These are phyloP conservation scores for Teunomyces cretensis DNA, from an alignment of 805 yeast species.

Conservation along the genomic window DNA sequence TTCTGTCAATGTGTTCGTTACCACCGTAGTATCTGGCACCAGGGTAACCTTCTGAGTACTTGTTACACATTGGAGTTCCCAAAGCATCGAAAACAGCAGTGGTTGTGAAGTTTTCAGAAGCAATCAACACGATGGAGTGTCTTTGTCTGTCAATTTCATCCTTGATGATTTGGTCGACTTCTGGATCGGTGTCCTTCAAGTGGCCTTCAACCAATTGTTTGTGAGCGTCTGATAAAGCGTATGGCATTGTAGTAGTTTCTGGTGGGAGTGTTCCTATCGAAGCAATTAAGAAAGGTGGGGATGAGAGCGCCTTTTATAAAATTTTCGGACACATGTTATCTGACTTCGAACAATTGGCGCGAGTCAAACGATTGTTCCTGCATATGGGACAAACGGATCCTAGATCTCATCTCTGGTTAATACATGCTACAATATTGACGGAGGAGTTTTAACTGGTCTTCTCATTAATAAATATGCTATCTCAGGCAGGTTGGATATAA, in stretches of 20 bases:
- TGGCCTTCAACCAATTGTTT: constrained; percentile 57
- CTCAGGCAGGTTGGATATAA: background rate
- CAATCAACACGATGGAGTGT: constrained; percentile 88
- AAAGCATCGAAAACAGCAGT: constrained; percentile 90
- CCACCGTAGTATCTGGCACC: constrained; percentile 99
- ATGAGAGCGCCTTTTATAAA: constrained; percentile 2
- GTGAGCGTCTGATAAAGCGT: constrained; percentile 50
- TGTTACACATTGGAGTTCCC: constrained; percentile 96
- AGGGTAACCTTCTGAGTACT: constrained; percentile 98
- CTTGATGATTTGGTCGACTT: constrained; percentile 73
- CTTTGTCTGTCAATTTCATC: constrained; percentile 84
- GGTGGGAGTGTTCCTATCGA: background rate
- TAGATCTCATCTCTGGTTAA: background rate
- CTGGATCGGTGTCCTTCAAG: constrained; percentile 76
- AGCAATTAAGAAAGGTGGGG: constrained; percentile 4
- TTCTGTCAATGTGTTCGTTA: constrained; percentile 89
- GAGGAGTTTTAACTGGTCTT: background rate
- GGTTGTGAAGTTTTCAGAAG: constrained; percentile 95
- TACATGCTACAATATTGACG: background rate
- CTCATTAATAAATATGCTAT: constrained; percentile 3
- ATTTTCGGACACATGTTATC: constrained; percentile 3
- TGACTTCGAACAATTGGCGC: constrained; percentile 5
- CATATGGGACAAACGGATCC: background rate
- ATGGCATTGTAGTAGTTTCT: constrained; percentile 27
- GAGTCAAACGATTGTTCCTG: constrained; percentile 4